phyloP scores from a whole-genome alignment of 257 asterid genomes.

The Plectranthus barbatus region DNA sequence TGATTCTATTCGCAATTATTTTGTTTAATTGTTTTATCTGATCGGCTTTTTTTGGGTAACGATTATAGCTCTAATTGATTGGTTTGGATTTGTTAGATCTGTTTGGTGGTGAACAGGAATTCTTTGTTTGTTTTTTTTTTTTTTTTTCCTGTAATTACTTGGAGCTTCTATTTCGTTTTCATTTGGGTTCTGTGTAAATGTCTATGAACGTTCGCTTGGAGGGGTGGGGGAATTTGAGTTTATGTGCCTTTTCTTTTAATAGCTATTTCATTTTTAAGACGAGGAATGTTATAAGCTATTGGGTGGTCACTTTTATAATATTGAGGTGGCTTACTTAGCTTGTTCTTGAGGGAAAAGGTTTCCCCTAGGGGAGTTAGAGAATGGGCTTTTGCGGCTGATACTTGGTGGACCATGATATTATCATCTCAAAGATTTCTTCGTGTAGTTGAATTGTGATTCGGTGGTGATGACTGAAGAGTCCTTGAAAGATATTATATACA shows the following conservation, averaged over 20 bases:
- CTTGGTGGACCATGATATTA: background rate
- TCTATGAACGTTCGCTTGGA: no score
- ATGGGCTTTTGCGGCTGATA: background rate
- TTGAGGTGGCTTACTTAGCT: no score
- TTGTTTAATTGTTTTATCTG: background rate
- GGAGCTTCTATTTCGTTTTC: no score
- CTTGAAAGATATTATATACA: background rate
- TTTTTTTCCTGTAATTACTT: background rate
- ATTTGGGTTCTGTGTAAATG: background rate
- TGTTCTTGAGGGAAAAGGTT: no score
- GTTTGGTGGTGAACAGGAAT: background rate
- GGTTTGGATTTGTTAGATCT: constrained; percentile 3
- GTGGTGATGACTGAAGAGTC: background rate
- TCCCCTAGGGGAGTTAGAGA: no score
- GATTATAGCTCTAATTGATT: constrained; percentile 3
- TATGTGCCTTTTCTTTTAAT: background rate
- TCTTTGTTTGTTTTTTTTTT: no score
- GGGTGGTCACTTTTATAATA: no score
- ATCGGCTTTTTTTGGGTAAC: background rate
- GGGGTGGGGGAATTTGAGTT: no score
- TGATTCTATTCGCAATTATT: constrained; percentile 2
- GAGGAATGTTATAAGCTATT: no score
- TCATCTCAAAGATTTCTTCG: background rate
- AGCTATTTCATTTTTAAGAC: background rate
- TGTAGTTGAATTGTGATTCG: background rate